phyloP scores from a whole-genome alignment of 1,284 basidiomycete species.

The Peniophora sp. region DNA sequence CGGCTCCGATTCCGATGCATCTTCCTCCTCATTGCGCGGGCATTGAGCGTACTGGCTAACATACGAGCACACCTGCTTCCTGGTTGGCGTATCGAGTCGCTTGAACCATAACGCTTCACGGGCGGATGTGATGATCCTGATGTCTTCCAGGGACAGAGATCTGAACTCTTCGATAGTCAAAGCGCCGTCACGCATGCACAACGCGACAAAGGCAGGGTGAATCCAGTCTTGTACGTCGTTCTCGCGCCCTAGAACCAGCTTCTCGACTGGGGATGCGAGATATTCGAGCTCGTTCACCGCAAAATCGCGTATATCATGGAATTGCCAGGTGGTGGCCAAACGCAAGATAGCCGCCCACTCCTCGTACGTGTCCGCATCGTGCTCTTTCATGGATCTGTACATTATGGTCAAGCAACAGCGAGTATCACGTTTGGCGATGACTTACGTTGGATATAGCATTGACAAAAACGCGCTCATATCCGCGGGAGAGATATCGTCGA shows the following conservation, averaged over 20 bases:
- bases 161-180: constrained; percentile 5
- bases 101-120: not conserved
- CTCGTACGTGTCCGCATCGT: constrained; percentile 6
- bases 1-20: no score
- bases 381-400: constrained; percentile 6
- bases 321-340: constrained; percentile 11
- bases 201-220: constrained; percentile 6
- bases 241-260: constrained; percentile 11
- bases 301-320: constrained; percentile 10
- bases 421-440: no score
- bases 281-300: constrained; percentile 6
- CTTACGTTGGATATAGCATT: not conserved
- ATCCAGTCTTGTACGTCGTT: constrained; percentile 8
- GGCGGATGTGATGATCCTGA: not conserved
- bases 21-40: no score
- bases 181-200: constrained; percentile 7
- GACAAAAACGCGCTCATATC: not conserved
- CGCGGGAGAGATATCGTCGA: not conserved
- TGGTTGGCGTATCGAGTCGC: no score
- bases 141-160: not conserved
- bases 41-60: no score
- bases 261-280: constrained; percentile 7
- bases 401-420: no score
- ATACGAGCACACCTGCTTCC: no score
- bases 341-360: constrained; percentile 14